A percentile compares a stretch with the other conserved stretches of the same genome.
phyloP scores from a whole-genome alignment of 1,139 yeast genomes.

The Geotrichum histeridarum region DNA sequence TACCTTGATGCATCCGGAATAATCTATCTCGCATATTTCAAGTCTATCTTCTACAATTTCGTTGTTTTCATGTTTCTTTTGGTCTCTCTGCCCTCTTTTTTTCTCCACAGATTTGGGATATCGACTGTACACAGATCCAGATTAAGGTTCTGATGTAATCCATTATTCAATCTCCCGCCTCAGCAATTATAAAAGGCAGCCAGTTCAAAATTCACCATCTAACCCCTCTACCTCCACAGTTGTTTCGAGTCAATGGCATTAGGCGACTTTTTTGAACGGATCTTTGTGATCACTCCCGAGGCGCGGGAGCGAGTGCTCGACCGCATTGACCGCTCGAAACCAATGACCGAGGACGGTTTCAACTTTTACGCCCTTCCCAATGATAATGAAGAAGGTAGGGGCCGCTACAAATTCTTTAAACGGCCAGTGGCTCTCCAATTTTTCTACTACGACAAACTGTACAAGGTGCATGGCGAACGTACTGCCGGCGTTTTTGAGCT shows the following conservation, averaged over 20 bases:
- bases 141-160: no score
- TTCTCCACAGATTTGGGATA: no score
- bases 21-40: no score
- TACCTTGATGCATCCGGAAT: no score
- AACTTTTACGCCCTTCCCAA: slow-evolving; percentile 16
- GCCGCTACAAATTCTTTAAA: slow-evolving; percentile 33
- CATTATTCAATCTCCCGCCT: no score
- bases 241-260: neutral
- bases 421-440: slow-evolving; percentile 59
- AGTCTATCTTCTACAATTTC: no score
- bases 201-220: no score
- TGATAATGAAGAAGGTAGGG: slow-evolving; percentile 10
- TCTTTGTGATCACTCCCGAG: slow-evolving; percentile 6
- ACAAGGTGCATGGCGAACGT: slow-evolving; percentile 54
- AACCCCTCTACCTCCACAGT: neutral
- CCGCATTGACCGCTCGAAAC: slow-evolving; percentile 14
- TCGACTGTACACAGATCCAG: no score
- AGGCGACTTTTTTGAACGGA: slow-evolving; percentile 1
- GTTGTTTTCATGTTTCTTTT: no score
- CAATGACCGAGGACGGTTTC: slow-evolving; percentile 20
- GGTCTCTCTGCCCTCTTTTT: no score
- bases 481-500: slow-evolving; percentile 51
- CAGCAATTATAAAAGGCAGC: no score
- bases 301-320: slow-evolving; percentile 17
- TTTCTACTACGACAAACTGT: slow-evolving; percentile 54